Base-by-base conservation (phyloP, 345 rosid genomes). In the Hevea brasiliensis region DNA sequence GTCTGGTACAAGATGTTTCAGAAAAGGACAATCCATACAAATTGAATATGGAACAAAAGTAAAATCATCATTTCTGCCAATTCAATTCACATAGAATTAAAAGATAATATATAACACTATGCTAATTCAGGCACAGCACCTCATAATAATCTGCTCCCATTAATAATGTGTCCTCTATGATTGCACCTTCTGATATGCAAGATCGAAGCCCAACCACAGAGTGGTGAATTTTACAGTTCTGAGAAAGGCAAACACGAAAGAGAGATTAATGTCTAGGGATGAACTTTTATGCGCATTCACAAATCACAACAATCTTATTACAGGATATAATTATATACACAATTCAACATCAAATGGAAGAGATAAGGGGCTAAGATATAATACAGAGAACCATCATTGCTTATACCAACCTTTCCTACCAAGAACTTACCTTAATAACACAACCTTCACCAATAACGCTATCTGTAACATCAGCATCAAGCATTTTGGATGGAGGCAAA, bases 101-200 rank as follows among this genome's bases (percentile, higher is more conserved):
- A 41, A 76, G 50, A 17, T 2, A 51, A 51, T 14, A 66, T 53
- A 32, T 1, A 20, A 7, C 61, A 40, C 18, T 35, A 12, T 53
- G 42, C 24, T 21, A 54, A 59, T 74, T 50, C 8, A 51, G 48
- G 15, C 44, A 45, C 60, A 6, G 58, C 82, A 88, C 98, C 92
- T 92, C 98, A 72, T 92, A 94, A 80, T 94, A 94, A 74, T 94
- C 96, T 70, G 98, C 98, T 72, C 98, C 98, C 97, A 94, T 94
- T 79, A 94, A 76, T 61, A 94, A 77, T 14, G 96, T 85, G 72
- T 92, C 98, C 81, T 94, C 98, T 68, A 94, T 87, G 83, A 92
- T 86, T 32, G 98, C 96, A 77, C 98, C 98, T 79, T 89, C 97
- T 15, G 97, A 92, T 76, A 94, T 90, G 87, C 97, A 94, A 66